Base-by-base conservation (phyloP, 768 basidiomycete genomes). In the Panaeolus papilionaceus region DNA sequence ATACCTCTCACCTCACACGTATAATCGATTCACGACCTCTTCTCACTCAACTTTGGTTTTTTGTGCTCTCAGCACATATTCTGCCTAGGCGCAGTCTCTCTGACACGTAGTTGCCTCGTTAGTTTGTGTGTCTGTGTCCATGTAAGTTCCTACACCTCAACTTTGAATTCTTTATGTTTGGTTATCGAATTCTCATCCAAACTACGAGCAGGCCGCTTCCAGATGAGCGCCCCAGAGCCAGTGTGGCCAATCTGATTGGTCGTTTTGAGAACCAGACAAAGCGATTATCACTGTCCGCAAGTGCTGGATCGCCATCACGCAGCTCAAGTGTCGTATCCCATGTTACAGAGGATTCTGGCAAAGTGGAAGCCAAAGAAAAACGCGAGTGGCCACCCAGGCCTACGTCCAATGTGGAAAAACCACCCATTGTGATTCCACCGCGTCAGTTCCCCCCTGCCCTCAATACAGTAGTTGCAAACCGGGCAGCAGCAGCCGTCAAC, bases 241-340 rank as follows among this genome's bases (percentile, higher is more conserved):
- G 91, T 73, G 94, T 95, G 61, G 94, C 94, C 70, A 95, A 94
- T 76, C 90, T 95, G 80, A 95, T 95, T 74, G 94, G 94, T 63
- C 87, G 91, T 67, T 95, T 95, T 71, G 94, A 95, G 78, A 92
- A 87, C 72, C 90, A 92, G 79, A 89, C 84, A 66, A 94, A 92
- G 76, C 87, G 88, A 62, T 85, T 87, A 71, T 79, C 88, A 4
- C 71, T 72, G 62, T 58, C 54, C 14, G 54, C 54, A 23, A 72
- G 76, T 61, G 74, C 72, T 23, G 69, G 72, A 68, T 71, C 74
- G 68, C 78, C 84, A 38, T 82, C 87, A 16, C 86, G 91, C 67
- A 89, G 89, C 71, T 83, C 86, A n/a, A 92, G 89, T 71, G 90
- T 88, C 67, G 79, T 84, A 20, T 90, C 91, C 37, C 87, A 92